Percentiles rank a stretch among this genome's conserved stretches.
phyloP scores from a whole-genome alignment of 345 rosid genomes.

The Salix brachista region DNA sequence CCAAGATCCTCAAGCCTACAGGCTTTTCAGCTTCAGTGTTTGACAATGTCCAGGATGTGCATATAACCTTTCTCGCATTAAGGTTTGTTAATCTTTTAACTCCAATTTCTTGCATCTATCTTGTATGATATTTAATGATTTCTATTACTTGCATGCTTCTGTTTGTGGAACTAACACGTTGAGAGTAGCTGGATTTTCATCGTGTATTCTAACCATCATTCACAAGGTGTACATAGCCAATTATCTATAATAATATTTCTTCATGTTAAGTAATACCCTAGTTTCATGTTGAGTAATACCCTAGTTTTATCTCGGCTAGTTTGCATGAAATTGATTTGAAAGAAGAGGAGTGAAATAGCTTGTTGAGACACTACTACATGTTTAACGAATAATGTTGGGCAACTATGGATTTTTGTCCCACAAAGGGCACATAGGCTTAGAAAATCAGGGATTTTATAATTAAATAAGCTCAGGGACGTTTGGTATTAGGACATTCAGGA shows the following conservation, averaged over 20 bases:
- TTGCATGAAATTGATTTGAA: background rate
- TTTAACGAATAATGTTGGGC: background rate
- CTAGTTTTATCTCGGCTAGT: background rate
- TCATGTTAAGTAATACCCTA: background rate
- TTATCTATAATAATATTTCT: background rate
- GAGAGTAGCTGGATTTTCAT: background rate
- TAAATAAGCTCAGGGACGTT: too few relatives aligned
- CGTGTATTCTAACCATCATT: background rate
- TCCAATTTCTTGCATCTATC: background rate
- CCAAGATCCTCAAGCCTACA: slow-evolving; percentile 69
- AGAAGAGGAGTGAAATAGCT: background rate
- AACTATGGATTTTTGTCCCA: background rate
- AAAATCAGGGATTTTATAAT: background rate
- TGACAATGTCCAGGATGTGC: slow-evolving; percentile 59
- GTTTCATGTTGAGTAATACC: background rate
- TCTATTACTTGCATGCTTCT: background rate
- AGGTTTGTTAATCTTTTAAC: slow-evolving; percentile 50
- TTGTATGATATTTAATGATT: background rate
- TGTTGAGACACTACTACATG: background rate
- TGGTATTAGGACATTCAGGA: too few relatives aligned
- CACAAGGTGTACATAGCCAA: background rate
- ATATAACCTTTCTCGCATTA: slow-evolving; percentile 65
- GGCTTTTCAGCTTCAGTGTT: slow-evolving; percentile 60
- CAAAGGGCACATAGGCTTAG: background rate
- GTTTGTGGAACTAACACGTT: background rate